Conservation (phyloP, 345 rosid species). For the Trapa incisa region DNA sequence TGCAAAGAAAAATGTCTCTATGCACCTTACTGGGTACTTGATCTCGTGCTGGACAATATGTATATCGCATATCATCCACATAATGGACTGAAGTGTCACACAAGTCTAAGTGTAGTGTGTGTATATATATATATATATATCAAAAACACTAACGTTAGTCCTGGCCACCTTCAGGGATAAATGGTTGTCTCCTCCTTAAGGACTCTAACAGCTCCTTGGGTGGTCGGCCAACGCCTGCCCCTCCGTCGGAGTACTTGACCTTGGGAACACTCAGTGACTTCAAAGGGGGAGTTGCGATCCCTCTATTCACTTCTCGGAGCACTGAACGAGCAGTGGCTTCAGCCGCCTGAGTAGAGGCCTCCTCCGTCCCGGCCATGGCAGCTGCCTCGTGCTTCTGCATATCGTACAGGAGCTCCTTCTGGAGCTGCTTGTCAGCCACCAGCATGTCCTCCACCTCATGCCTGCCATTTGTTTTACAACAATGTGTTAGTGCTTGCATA, state of each 20-base stretch:
- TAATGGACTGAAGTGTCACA: too few relatives aligned
- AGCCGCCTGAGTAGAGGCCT: slow-evolving; percentile 65
- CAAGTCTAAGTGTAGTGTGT: too few relatives aligned
- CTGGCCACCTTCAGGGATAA: slow-evolving; percentile 53
- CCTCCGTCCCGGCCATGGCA: slow-evolving; percentile 44
- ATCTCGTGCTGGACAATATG: too few relatives aligned
- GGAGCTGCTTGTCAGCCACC: slow-evolving; percentile 88
- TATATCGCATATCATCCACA: too few relatives aligned
- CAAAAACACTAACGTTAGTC: neutral
- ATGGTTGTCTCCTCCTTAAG: slow-evolving; percentile 52
- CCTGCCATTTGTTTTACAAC: slow-evolving; percentile 6
- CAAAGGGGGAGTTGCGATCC: slow-evolving; percentile 51
- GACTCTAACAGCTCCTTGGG: slow-evolving; percentile 62
- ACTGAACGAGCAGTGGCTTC: slow-evolving; percentile 56
- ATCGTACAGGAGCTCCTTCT: slow-evolving; percentile 83
- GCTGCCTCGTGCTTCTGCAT: slow-evolving; percentile 80
- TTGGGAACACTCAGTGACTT: slow-evolving; percentile 64
- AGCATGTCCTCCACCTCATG: slow-evolving; percentile 85
- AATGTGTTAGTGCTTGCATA: neutral
- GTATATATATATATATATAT: too few relatives aligned
- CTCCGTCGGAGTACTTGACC: slow-evolving; percentile 35
- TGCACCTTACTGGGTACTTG: too few relatives aligned
- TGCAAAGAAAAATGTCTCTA: too few relatives aligned
- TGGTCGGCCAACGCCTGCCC: slow-evolving; percentile 6
- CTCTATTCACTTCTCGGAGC: slow-evolving; percentile 55